Evolutionary conservation across 2,329 filamentous ascomycete species (phyloP).

Genomic region (Aspergillus awamori): DNA sequence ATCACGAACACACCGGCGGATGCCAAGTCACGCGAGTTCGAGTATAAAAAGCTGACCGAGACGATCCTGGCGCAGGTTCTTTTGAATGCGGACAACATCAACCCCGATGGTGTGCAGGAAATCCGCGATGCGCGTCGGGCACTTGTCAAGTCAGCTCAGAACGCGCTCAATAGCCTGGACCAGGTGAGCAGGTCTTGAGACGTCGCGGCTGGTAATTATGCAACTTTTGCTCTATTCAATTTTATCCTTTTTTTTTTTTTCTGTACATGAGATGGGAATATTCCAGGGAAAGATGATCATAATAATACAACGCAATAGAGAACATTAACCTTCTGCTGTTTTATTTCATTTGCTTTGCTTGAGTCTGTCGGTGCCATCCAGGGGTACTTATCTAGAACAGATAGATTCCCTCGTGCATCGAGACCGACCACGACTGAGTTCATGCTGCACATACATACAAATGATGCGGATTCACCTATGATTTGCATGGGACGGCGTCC

Average conservation of each 20-base stretch:
- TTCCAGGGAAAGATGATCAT: constrained; percentile 2
- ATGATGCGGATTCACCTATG: too few species aligned
- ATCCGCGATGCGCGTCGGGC: constrained; percentile 51
- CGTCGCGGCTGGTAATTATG: neutral
- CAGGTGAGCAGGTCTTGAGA: constrained; percentile 24
- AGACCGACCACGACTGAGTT: neutral
- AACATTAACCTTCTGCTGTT: neutral
- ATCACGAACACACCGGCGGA: constrained; percentile 45
- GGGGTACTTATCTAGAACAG: too few species aligned
- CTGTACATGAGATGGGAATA: constrained; percentile 1
- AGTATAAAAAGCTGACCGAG: constrained; percentile 49
- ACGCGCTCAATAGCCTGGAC: constrained; percentile 43
- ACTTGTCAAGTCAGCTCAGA: constrained; percentile 48
- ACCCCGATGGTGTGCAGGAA: constrained; percentile 68
- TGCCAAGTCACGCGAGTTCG: constrained; percentile 43
- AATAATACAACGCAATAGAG: constrained; percentile 2
- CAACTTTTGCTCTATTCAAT: neutral
- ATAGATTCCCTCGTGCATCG: neutral
- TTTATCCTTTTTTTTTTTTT: neutral
- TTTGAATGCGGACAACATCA: constrained; percentile 69
- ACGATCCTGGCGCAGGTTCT: constrained; percentile 48
- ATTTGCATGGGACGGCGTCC: constrained; percentile 3
- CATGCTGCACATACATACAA: neutral
- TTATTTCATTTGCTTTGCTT: constrained; percentile 9
- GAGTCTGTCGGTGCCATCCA: neutral